Base-by-base conservation (phyloP, 129 eudicot species). In the Deinandra increscens region DNA sequence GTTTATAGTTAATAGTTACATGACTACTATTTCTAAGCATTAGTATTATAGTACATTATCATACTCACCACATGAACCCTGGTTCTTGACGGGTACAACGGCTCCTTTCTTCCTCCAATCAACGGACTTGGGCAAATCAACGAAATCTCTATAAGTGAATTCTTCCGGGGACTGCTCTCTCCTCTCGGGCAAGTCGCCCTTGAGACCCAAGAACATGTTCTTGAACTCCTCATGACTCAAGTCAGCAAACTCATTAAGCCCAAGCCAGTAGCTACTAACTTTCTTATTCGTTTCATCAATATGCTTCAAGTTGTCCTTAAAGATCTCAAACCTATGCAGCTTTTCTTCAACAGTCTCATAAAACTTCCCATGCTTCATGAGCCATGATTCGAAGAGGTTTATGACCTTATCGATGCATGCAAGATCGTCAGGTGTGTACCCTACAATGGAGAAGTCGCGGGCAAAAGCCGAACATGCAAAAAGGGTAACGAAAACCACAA, bases 31-130 rank as follows among this genome's bases (percentile, higher is more conserved):
- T 3, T 26, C 1, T 3, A 26, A 26, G 31, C 1, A 26, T 26
- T 26, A 26, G 31, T 26, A 26, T 26, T 26, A 26, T 26, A 26
- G 31, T 26, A 26, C 31, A 26, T 46, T 7, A 46, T n/a, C 41
- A 26, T 26, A 79, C 97, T 41, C 75, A 92, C 98, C 96, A 42
- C 98, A 92, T 59, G 80, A 68, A 10, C 98, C 98, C 76, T 92
- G 98, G 87, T 92, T 92, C 84, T 92, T 92, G 54, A 92, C 84
- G 9, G 69, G 84, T 6, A 95, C 77, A 20, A 92, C 96, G 1
- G 95, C 98, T 20, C 98, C 98, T 80, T 89, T 92, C 83, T 89
- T 83, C 60, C 96, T 92, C 98, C 98, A 92, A 71, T 89, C 98
- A 9, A 92, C 90, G 4, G 96, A 92, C 51, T 84, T 89, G 3